Evolutionary conservation across 2,329 filamentous ascomycete genomes (phyloP), one percentile per base, ranked within the genome.

Genomic region (Cladosporium sp.): DNA sequence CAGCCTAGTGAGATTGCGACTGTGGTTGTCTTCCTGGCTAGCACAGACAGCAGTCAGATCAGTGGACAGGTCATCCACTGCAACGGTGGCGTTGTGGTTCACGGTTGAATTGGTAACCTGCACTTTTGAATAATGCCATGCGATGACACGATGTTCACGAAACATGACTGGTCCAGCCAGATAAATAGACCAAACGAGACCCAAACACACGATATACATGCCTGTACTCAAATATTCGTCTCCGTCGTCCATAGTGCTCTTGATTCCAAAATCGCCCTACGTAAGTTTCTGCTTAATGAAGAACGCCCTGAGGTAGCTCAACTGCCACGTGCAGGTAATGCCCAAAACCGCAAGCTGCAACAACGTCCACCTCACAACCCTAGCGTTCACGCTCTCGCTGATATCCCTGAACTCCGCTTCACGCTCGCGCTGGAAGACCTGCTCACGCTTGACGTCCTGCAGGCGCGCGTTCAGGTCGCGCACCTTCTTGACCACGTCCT

Each of bases 251-350:
- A 59, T 46, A 21, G 31, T 29, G 23, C 56, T 44, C 35, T 44
- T 40, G 56, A 28, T 59, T 29, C 14, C 56, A 16, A 21, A 31
- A 37, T 23, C 55, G 26, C 33, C 62, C 70, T 87, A 99, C 67
- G 95, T 98, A 78, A 99, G 88, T 86, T 99, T 99, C 84, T 98
- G 94, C 86, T 99, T 99, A 84, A 99, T 99, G 84, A 99, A 99
- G 86, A 99, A 99, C 56, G 91, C 91, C 72, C 95, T 87, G 73
- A 99, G 86, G 81, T 99, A 94, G 63, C 93, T 96, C 56, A 99
- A 84, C 80, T 99, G 95, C 95, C 95, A 99, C 68, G 92, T 91
- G 81, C 95, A 99, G 37, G 95, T 97, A 65, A 89, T 84, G 64
- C 89, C 91, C 63, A 99, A 84, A 44, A 98, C 88, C 62, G 88